phyloP scores from a whole-genome alignment of 2,329 filamentous ascomycete species.

The Sordariomycetes sp. region DNA sequence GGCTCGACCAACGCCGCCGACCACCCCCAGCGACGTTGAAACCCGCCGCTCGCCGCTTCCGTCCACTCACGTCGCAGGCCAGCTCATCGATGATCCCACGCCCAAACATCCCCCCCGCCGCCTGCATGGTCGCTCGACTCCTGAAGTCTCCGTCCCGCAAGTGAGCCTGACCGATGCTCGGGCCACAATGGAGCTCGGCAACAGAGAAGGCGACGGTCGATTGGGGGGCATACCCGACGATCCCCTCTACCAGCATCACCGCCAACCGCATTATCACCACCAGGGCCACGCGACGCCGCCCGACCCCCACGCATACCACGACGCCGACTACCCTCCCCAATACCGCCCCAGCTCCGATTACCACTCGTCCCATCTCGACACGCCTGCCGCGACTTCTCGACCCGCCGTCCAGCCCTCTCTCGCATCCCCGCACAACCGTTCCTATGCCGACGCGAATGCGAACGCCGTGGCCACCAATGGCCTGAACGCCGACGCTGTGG shows the following conservation, averaged over 20 bases:
- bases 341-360: conserved; percentile 11
- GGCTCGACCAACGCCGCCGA: conserved; percentile 2
- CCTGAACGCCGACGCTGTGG: conserved; percentile 28
- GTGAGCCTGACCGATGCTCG: conserved; percentile 32
- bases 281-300: conserved; percentile 14
- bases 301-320: conserved; percentile 12
- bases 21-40: background rate
- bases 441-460: conserved; percentile 12
- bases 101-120: conserved; percentile 18
- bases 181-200: conserved; percentile 37
- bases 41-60: background rate
- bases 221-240: conserved; percentile 16
- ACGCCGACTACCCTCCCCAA: conserved; percentile 7
- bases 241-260: conserved; percentile 12
- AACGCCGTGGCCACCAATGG: conserved; percentile 14
- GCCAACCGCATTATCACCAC: conserved; percentile 12
- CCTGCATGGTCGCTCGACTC: conserved; percentile 30
- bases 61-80: conserved; percentile 16
- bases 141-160: conserved; percentile 28
- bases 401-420: conserved; percentile 1
- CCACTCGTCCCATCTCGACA: conserved; percentile 8
- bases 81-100: conserved; percentile 35
- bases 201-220: conserved; percentile 31
- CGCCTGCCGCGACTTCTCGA: background rate
- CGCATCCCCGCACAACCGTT: background rate